Base-by-base conservation (phyloP, 345 rosid genomes). In the Moringa oleifera region DNA sequence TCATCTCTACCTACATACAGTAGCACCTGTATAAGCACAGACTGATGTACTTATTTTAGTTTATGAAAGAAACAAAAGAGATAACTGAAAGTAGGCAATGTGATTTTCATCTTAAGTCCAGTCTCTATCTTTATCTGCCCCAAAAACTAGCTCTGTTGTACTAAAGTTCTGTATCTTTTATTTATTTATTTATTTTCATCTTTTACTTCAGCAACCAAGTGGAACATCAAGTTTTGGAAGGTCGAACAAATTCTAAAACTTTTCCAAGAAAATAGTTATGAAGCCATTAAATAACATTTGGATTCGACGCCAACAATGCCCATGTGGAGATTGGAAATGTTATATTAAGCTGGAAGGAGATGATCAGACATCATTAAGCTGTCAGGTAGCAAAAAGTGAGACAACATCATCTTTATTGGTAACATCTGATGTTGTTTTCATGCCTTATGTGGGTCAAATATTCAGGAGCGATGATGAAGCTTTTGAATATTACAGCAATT, bases 321-420 rank as follows among this genome's bases (percentile, higher is more conserved):
- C 92, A 2, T 93, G 98, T 64, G 95, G 97, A 62, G 96, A 93
- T 73, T 88, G 97, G 97, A 93, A 93, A 61, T 93, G 98, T 58
- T 90, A 78, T 21, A 71, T 86, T 56, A 81, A 72, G 64, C 61
- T 75, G 59, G 92, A 90, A 45, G 89, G 89, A 66, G 90, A 89
- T 62, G 82, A 77, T 72, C 89, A 81, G 73, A 71, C 76, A 52
- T 67, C 78, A 7, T 60, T 73, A 31, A 80, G 55, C 71, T 70
- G 79, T 53, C 84, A 80, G 55, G 65, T 72, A 20, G 63, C 79
- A n/a, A 89, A 82, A 66, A 81, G 53, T 53, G 93, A 90, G 71
- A 66, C 76, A 68, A 55, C 81, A 51, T 24, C 84, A 60, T 55
- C 76, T n/a, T 28, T 8, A 41, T 55, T 77, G 7, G 76, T 84